Percentiles rank a stretch among this genome's conserved stretches.
Conservation (phyloP, 108 stramenopile genomes). For the Fistulifera solaris region DNA sequence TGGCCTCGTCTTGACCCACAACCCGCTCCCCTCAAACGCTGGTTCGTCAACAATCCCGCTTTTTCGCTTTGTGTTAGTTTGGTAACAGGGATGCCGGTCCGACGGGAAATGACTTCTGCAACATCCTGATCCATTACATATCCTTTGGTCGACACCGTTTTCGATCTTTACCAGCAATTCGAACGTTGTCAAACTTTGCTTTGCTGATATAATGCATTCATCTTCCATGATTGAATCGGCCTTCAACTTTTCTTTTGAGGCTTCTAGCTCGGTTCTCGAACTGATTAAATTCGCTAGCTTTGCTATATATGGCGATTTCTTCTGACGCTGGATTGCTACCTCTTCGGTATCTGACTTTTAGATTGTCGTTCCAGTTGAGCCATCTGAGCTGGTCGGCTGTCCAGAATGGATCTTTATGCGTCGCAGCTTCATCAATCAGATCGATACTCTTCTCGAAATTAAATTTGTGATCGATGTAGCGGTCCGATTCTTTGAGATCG, state of each 20-base stretch:
- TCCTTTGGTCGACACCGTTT: conserved; percentile 30
- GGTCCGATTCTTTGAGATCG: conserved; percentile 81
- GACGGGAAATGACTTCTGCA: conserved; percentile 66
- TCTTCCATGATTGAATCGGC: conserved; percentile 45
- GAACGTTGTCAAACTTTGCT: too few relatives aligned
- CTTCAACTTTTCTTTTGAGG: conserved; percentile 60
- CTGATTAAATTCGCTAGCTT: conserved; percentile 56
- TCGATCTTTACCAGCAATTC: conserved; percentile 31
- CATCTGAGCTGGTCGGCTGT: conserved; percentile 79
- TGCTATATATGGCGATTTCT: conserved; percentile 78
- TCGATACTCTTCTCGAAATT: conserved; percentile 94
- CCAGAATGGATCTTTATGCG: conserved; percentile 84
- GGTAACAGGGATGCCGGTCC: conserved; percentile 83
- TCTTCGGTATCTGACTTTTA: conserved; percentile 92
- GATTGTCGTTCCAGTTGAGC: conserved; percentile 76
- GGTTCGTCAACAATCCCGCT: conserved; percentile 62
- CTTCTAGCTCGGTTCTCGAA: conserved; percentile 47
- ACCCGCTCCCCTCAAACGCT: conserved; percentile 56
- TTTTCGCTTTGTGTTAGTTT: conserved; percentile 71
- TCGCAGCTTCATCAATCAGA: conserved; percentile 90
- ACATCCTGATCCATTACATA: conserved; percentile 60
- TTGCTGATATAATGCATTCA: too few relatives aligned
- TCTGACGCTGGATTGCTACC: conserved; percentile 72
- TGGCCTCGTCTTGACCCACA: conserved; percentile 80
- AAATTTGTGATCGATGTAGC: conserved; percentile 92